Evolutionary conservation across 2,329 filamentous ascomycete genomes (phyloP).

Genomic region (Colletotrichum tropicicola): DNA sequence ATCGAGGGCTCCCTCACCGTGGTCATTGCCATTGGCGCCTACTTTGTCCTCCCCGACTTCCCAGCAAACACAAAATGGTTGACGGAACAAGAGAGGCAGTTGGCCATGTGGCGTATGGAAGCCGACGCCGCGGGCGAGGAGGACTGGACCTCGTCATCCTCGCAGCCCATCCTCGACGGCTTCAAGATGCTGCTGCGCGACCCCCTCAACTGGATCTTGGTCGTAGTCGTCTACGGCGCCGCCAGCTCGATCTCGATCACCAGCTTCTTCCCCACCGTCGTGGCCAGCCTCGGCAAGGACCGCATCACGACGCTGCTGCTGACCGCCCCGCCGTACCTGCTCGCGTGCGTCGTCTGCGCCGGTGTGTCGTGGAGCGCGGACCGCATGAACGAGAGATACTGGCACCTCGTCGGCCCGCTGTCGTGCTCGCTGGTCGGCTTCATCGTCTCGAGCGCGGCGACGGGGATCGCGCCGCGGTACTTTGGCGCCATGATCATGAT

Average conservation of each 20-base stretch:
- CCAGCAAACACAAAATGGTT: conserved; percentile 47
- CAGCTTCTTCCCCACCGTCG: conserved; percentile 36
- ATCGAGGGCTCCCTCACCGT: conserved; percentile 41
- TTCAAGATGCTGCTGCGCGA: conserved; percentile 32
- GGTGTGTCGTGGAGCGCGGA: conserved; percentile 25
- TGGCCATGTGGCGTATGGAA: conserved; percentile 34
- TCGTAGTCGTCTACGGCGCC: conserved; percentile 31
- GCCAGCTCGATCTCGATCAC: conserved; percentile 32
- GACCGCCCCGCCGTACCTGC: conserved; percentile 52
- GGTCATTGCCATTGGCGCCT: conserved; percentile 52
- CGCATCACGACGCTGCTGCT: conserved; percentile 52
- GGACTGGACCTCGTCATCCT: conserved; percentile 31
- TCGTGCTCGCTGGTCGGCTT: conserved; percentile 26
- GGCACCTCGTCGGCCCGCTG: conserved; percentile 25
- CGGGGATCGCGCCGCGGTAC: conserved; percentile 19
- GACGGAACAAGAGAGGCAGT: conserved; percentile 31
- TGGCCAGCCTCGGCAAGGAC: conserved; percentile 14
- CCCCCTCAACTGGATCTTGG: conserved; percentile 34
- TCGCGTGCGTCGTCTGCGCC: conserved; percentile 44
- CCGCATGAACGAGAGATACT: conserved; percentile 25
- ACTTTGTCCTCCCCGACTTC: conserved; percentile 41
- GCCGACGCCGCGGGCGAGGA: conserved; percentile 34
- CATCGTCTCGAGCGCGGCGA: conserved; percentile 19
- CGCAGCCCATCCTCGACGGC: conserved; percentile 31
- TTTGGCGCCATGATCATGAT: conserved; percentile 35